These are phyloP conservation scores for Alisma plantagoaquatica DNA, from an alignment of 106 monocot species.

Conservation along the genomic window DNA sequence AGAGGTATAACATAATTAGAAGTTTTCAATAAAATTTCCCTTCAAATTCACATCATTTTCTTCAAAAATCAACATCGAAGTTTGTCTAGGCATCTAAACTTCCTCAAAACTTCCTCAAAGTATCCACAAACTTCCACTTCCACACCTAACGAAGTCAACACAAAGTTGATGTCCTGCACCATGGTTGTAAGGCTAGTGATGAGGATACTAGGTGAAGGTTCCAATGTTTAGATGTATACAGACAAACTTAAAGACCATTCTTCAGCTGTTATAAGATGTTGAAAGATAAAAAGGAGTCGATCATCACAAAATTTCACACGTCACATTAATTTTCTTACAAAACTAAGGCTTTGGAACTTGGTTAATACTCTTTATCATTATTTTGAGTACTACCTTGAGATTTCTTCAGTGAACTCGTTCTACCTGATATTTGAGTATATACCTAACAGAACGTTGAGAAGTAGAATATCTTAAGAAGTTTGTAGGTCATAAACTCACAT, in stretches of 20 bases:
- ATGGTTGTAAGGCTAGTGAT: no score
- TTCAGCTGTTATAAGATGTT: constrained; percentile 62
- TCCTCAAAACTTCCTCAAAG: no score
- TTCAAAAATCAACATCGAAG: no score
- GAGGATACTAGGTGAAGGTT: constrained; percentile 83
- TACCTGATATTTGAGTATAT: constrained; percentile 83
- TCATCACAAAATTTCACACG: constrained; percentile 46
- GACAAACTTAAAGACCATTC: constrained; percentile 67
- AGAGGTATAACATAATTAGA: no score
- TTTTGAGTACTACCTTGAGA: constrained; percentile 76
- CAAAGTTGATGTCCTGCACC: no score
- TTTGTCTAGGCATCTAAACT: no score
- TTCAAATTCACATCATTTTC: no score
- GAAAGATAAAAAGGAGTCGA: constrained; percentile 62
- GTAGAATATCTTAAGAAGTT: constrained; percentile 48
- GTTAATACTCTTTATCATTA: constrained; percentile 88
- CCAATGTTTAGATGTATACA: constrained; percentile 81
- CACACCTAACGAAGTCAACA: no score
- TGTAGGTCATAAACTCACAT: constrained; percentile 50
- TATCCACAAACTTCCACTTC: no score
- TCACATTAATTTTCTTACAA: constrained; percentile 77
- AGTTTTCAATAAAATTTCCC: no score
- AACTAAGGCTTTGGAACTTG: constrained; percentile 88
- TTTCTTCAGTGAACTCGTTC: constrained; percentile 62
- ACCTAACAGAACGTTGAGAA: constrained; percentile 74